phyloP scores from a whole-genome alignment of 2,329 filamentous ascomycete genomes.

The Fusarium sp. region DNA sequence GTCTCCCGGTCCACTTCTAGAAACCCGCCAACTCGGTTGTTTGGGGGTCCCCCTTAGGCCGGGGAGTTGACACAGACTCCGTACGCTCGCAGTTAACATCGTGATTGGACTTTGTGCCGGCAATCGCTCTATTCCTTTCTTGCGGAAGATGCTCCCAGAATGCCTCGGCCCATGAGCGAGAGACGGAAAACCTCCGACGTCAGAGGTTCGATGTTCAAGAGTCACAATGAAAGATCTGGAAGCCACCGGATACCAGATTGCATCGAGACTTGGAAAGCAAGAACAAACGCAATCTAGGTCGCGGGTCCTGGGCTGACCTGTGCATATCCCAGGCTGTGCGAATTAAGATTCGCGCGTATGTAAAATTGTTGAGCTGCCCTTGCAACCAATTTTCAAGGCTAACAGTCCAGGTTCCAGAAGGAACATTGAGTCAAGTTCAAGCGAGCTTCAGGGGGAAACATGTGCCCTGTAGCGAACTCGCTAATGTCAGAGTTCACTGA shows the following conservation, averaged over 20 bases:
- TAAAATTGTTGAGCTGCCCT: constrained; percentile 34
- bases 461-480: background rate
- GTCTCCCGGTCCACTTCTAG: constrained; percentile 32
- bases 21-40: constrained; percentile 42
- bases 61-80: constrained; percentile 35
- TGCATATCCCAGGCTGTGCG: constrained; percentile 23
- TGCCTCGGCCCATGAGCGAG: constrained; percentile 36
- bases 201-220: constrained; percentile 8
- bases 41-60: constrained; percentile 41
- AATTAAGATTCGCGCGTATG: constrained; percentile 26
- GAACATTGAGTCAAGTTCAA: constrained; percentile 13
- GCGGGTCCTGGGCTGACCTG: constrained; percentile 15
- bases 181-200: constrained; percentile 25
- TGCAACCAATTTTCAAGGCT: constrained; percentile 5
- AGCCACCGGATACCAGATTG: constrained; percentile 27
- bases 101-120: constrained; percentile 16
- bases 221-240: constrained; percentile 19
- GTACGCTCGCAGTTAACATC: constrained; percentile 8
- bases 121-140: constrained; percentile 23
- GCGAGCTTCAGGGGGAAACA: background rate
- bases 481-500: background rate
- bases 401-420: constrained; percentile 17
- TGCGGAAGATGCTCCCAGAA: constrained; percentile 20
- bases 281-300: constrained; percentile 4
- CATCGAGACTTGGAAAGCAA: constrained; percentile 11